Base-by-base conservation (phyloP, 495 filamentous ascomycete species). In the Choiromyces venosus region DNA sequence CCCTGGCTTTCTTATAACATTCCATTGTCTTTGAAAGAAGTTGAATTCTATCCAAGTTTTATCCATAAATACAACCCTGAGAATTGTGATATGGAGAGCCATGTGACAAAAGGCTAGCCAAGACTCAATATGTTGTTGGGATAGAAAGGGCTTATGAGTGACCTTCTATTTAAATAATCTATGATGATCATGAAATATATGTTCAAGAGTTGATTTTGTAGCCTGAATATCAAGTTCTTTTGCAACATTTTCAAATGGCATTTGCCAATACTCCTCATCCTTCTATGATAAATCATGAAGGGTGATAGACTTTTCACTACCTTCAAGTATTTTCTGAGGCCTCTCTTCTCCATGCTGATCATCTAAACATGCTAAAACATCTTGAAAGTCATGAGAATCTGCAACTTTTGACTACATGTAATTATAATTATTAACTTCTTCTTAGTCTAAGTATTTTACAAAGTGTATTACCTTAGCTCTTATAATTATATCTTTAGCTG, bases 211-310 rank as follows among this genome's bases (percentile, higher is more conserved):
- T 16, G 46, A 71, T 6, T 25, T 21, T 37, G 69, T 40, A 29
- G 29, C 69, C 0, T 25, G 1, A 6, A 65, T 37, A 0, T 5
- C 35, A 6, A 66, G 19, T 33, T 71, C 46, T 29, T 71, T 71
- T 67, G 52, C 69, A 12, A 70, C 5, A 61, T 70, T 38, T 6
- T 16, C 10, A n/a, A 39, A 70, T 18, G 68, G n/a, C 68, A 70
- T 70, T 6, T 70, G 39, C 40, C 68, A 29, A 10, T 56, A 38
- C 16, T 0, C 69, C 14, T 33, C 33, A 37, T 71, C 69, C 7
- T 42, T 52, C 6, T 25, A 4, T 36, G 44, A 25, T 14, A n/a
- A 16, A 14, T 71, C n/a, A 33, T 8, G 19, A 0, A 46, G 6
- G 1, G 44, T 10, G 1, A n/a, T 8, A 0, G 19, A n/a, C 21